Base-by-base conservation (phyloP, 1,139 yeast species). In the Blastobotrys apis region DNA sequence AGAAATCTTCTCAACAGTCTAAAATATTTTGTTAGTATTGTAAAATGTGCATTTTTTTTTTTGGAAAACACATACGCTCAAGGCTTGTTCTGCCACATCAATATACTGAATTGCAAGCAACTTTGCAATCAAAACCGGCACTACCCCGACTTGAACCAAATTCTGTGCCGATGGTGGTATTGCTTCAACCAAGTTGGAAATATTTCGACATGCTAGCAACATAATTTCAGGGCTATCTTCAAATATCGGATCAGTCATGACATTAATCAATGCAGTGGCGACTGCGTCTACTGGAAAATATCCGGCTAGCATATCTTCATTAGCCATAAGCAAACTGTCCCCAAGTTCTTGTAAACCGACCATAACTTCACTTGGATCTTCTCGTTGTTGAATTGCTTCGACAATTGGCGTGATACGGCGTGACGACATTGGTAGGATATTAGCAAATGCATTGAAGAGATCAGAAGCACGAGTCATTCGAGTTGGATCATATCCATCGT, bases 41-140 rank as follows among this genome's bases (percentile, higher is more conserved):
- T 22, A 9, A 29, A 16, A n/a, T 27, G n/a, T 13, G 6, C 31
- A 13, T 31, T 4, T 17, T 19, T 26, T 26, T 29, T 37, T 23
- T 5, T 2, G 3, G 15, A 12, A n/a, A 20, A 20, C 23, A 47
- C 73, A 66, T 0, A 94, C 81, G 54, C 83, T 90, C 36, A 92
- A 67, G 0, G 92, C 90, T 63, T 90, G 97, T 61, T 92, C 98
- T 0, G 97, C 94, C 47, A 92, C 70, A 62, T 92, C 98, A 44
- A 92, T 90, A 60, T 78, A 88, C 47, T 80, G 79, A 16, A 90
- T 83, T 54, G 87, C 95, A 52, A 77, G 62, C 37, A 92, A 65
- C 55, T 84, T 84, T 10, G 72, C 69, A 53, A 85, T 79, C 34
- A 92, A 67, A 0, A 77, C 79, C 33, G 79, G 81, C 10, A 88